phyloP scores from a whole-genome alignment of 116 monocot species.

The Phalaenopsis hybrid region DNA sequence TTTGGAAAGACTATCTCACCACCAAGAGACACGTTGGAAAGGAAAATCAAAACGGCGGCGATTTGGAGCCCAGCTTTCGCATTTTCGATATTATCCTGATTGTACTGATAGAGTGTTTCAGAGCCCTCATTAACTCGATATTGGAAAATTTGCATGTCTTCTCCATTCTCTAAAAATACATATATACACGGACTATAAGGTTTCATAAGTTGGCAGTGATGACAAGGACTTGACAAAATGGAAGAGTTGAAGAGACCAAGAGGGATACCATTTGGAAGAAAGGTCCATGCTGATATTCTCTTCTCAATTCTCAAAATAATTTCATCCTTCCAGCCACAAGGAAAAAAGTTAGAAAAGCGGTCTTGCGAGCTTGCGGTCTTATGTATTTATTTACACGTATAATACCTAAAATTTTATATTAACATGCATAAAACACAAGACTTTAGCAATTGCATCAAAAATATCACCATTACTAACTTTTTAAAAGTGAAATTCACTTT shows the following conservation, averaged over 20 bases:
- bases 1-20: slow-evolving; percentile 56
- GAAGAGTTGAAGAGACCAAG: background rate
- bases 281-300: slow-evolving; percentile 57
- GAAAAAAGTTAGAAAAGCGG: background rate
- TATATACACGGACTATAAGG: background rate
- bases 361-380: background rate
- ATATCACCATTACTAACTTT: too few species aligned
- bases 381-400: too few species aligned
- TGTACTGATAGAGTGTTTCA: slow-evolving; percentile 17
- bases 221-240: background rate
- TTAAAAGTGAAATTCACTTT: too few species aligned
- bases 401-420: too few species aligned
- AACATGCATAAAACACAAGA: too few species aligned
- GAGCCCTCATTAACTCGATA: slow-evolving; percentile 21
- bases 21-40: slow-evolving; percentile 47
- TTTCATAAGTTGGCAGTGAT: background rate
- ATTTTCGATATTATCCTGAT: slow-evolving; percentile 11
- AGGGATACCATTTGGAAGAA: slow-evolving; percentile 60
- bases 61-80: slow-evolving; percentile 16
- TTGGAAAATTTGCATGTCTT: slow-evolving; percentile 32
- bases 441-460: too few species aligned
- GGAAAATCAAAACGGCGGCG: slow-evolving; percentile 46
- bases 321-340: slow-evolving; percentile 32
- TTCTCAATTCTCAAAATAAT: slow-evolving; percentile 48
- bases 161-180: slow-evolving; percentile 43